Percentiles rank a stretch among this genome's conserved stretches.
These are phyloP conservation scores for Aurinia saxatilis DNA, from an alignment of 345 rosid species.

Conservation along the genomic window DNA sequence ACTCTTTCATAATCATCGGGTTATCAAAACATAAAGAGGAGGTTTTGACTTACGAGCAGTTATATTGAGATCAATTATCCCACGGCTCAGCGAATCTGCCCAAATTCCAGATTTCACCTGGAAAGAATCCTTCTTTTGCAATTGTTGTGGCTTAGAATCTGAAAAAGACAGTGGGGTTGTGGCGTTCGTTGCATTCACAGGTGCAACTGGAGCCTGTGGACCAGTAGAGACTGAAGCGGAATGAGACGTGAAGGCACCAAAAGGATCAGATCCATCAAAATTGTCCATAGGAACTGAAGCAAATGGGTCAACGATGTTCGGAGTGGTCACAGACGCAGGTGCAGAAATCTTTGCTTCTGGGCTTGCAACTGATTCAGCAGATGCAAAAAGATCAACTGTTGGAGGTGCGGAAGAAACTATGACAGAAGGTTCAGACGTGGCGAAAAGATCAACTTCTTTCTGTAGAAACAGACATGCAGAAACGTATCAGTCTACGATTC, in stretches of 20 bases:
- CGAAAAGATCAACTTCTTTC: conserved; percentile 32
- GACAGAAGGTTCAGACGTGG: conserved; percentile 29
- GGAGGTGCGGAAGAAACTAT: conserved; percentile 43
- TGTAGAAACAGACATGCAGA: conserved; percentile 17
- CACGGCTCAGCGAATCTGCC: conserved; percentile 97
- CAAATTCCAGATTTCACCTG: conserved; percentile 93
- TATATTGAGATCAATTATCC: conserved; percentile 93
- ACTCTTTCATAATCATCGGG: too few relatives aligned
- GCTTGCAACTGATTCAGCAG: conserved; percentile 44
- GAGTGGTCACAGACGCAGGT: conserved; percentile 27
- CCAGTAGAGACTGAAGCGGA: conserved; percentile 39
- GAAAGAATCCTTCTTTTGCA: conserved; percentile 56
- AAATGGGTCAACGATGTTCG: conserved; percentile 66
- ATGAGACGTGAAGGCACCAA: conserved; percentile 68
- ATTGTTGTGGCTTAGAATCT: conserved; percentile 30
- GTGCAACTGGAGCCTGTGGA: conserved; percentile 34
- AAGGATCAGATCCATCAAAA: conserved; percentile 82
- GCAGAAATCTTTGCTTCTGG: conserved; percentile 41
- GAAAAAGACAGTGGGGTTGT: conserved; percentile 33
- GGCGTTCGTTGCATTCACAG: conserved; percentile 31
- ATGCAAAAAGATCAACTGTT: conserved; percentile 55
- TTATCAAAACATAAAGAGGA: not conserved
- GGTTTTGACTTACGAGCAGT: conserved; percentile 76
- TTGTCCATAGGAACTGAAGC: conserved; percentile 69
- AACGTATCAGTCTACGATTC: conserved; percentile 4